phyloP scores from a whole-genome alignment of 805 yeast genomes.

The Candida saitoana region DNA sequence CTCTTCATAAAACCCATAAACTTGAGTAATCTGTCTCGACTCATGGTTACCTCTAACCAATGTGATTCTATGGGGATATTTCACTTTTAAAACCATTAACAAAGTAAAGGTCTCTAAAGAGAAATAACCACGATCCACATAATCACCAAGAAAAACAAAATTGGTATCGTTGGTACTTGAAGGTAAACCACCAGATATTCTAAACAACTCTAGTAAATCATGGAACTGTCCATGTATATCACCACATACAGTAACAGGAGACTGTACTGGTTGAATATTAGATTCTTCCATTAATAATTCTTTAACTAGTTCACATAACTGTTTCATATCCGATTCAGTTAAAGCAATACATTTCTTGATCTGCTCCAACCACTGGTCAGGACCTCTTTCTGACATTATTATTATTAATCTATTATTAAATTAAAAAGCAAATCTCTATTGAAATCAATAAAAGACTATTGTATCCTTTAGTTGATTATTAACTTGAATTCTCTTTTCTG shows the following conservation, averaged over 20 bases:
- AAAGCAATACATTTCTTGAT: constrained; percentile 85
- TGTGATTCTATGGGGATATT: constrained; percentile 80
- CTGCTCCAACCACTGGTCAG: constrained; percentile 94
- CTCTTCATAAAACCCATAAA: constrained; percentile 96
- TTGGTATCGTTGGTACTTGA: constrained; percentile 57
- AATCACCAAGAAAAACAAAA: constrained; percentile 89
- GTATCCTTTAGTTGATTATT: no score
- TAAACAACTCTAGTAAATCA: constrained; percentile 83
- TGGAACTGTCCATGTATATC: constrained; percentile 98
- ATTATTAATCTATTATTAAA: no score
- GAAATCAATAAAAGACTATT: no score
- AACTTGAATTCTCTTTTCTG: no score
- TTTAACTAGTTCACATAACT: constrained; percentile 90
- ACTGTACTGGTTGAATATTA: constrained; percentile 87
- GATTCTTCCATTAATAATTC: constrained; percentile 94
- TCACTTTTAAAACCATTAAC: constrained; percentile 88
- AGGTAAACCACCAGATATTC: constrained; percentile 92
- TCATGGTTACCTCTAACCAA: constrained; percentile 98
- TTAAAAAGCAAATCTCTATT: no score
- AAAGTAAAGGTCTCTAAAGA: constrained; percentile 90
- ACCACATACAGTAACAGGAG: constrained; percentile 94
- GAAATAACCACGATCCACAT: constrained; percentile 97
- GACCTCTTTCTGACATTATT: constrained; percentile 79
- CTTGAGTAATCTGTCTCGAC: constrained; percentile 96
- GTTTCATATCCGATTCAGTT: constrained; percentile 92